Evolutionary conservation across 1,139 yeast genomes (phyloP), one percentile per base, ranked within the genome.

Genomic region (Tardiomyces digboiensis): DNA sequence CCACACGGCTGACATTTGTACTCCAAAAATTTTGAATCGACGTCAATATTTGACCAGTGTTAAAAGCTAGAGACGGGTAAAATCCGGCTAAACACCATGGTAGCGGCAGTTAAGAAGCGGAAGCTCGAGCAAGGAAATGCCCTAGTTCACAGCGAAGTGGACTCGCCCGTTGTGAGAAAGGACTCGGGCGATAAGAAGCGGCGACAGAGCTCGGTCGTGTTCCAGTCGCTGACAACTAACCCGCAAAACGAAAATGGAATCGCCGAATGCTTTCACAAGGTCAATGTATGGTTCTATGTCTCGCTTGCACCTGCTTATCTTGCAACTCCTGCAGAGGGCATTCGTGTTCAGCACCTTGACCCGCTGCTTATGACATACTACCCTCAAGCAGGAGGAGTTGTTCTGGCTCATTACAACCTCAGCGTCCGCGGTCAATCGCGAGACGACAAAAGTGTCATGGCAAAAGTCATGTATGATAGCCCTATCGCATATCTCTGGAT

Each of bases 401-500:
- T 91, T 10, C 68, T 91, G 48, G 81, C 94, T 3, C 88, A 88
- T 62, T 74, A 75, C 51, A 79, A 85, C 52, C 67, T 88, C 40
- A 64, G 71, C 39, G 61, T 78, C 22, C 55, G 69, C 16, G 69
- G 69, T 21, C 33, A 26, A 16, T 62, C 46, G 44, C 58, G 68
- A 38, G 64, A 62, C 3, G 63, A 61, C 37, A 45, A 49, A 16
- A 59, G 66, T 36, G 66, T 75, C 19, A 66, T 82, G 40, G 88
- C 91, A 39, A 80, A 77, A 55, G 70, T 91, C 43, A 75, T 83
- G 47, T 78, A 80, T 49, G 89, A 86, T 50, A 81, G 93, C 39
- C 97, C 98, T 21, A 89, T 88, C 61, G 76, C 91, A 36, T 91
- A 83, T 61, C 61, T 84, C 49, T 91, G 97, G 97, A 72, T 87